phyloP scores from a whole-genome alignment of 257 asterid species.

The Jacaranda copaia region DNA sequence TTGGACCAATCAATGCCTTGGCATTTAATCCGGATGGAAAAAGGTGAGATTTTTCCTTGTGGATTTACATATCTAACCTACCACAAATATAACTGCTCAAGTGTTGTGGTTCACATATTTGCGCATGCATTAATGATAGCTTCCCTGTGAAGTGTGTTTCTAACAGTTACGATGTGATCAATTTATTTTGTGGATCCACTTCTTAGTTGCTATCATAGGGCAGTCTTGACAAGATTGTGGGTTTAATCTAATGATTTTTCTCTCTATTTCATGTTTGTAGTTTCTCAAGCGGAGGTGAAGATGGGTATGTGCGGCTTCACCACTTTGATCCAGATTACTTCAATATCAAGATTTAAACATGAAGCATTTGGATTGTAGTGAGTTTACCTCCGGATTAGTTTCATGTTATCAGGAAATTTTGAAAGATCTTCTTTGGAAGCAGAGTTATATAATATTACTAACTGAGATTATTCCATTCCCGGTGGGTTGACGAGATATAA shows the following conservation, averaged over 20 bases:
- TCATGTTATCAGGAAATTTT: slow-evolving; percentile 22
- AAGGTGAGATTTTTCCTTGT: slow-evolving; percentile 54
- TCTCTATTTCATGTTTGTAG: slow-evolving; percentile 36
- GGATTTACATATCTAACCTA: not conserved
- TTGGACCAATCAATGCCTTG: slow-evolving; percentile 95
- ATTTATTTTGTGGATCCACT: not conserved
- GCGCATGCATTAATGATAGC: too few species aligned
- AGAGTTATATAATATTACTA: not conserved
- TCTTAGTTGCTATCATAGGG: not conserved
- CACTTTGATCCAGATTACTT: slow-evolving; percentile 88
- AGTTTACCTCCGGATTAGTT: not conserved
- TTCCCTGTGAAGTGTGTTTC: not conserved
- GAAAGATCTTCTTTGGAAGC: slow-evolving; percentile 1
- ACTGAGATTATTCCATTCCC: not conserved
- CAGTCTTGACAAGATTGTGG: not conserved
- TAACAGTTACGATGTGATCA: not conserved
- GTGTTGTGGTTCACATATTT: too few species aligned
- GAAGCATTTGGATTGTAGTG: not conserved
- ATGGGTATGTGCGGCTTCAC: slow-evolving; percentile 90
- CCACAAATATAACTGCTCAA: not conserved
- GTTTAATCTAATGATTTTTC: slow-evolving; percentile 12
- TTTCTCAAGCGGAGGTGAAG: slow-evolving; percentile 96
- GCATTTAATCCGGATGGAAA: slow-evolving; percentile 95
- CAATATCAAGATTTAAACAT: slow-evolving; percentile 67
- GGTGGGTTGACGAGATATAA: not conserved